These are phyloP conservation scores for Trichophyton schoenleinii DNA, from an alignment of 2,329 filamentous ascomycete genomes.

Conservation along the genomic window DNA sequence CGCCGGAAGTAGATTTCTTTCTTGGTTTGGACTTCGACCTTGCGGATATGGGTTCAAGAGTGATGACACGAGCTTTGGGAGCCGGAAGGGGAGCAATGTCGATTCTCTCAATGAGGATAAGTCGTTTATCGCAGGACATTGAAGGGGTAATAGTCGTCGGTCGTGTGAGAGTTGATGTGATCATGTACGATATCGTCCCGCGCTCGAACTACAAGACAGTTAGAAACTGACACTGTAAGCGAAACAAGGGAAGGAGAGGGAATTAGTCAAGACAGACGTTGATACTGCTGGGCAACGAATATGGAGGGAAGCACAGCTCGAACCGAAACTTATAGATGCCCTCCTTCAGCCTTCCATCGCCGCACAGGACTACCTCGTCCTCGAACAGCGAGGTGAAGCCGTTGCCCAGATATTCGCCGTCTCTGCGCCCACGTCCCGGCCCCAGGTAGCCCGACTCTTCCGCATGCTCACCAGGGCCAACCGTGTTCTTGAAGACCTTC, in stretches of 20 bases:
- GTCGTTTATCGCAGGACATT: constrained; percentile 64
- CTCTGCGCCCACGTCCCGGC: constrained; percentile 41
- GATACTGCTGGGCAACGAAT: constrained; percentile 67
- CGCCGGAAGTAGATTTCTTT: constrained; percentile 34
- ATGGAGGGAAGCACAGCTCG: constrained; percentile 48
- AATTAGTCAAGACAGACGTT: constrained; percentile 54
- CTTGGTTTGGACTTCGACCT: constrained; percentile 43
- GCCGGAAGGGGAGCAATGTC: constrained; percentile 65
- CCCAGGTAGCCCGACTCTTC: constrained; percentile 40
- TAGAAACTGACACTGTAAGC: not conserved
- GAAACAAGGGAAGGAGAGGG: not conserved
- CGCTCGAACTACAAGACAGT: constrained; percentile 65
- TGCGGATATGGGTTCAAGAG: constrained; percentile 73
- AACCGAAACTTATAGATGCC: constrained; percentile 56
- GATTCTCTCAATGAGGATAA: constrained; percentile 67
- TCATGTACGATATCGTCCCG: constrained; percentile 80
- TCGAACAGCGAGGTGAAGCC: constrained; percentile 53
- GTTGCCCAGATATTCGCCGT: constrained; percentile 48
- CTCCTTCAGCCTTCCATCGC: constrained; percentile 50
- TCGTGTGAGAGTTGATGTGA: constrained; percentile 78
- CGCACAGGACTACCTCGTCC: constrained; percentile 52
- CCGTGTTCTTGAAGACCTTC: constrained; percentile 52
- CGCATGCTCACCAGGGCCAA: constrained; percentile 42
- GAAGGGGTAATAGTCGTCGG: constrained; percentile 76
- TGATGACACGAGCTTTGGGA: constrained; percentile 71